These are phyloP conservation scores for Dacryopinax primogenitus DNA, from an alignment of 768 basidiomycete species.

Conservation along the genomic window DNA sequence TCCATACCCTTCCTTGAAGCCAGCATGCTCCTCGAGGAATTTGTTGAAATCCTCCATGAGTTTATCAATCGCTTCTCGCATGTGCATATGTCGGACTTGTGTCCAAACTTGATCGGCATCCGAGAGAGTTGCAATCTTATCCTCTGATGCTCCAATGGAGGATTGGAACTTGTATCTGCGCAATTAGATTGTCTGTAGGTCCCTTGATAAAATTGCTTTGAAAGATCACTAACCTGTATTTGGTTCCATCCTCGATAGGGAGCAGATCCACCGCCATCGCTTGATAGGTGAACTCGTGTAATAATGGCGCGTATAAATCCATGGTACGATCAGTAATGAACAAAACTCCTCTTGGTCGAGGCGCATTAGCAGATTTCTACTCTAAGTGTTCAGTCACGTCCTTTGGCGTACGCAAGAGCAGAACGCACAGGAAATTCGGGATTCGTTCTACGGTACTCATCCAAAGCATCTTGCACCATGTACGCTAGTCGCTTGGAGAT, in stretches of 20 bases:
- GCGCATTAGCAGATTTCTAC: constrained; percentile 30
- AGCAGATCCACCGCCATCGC: constrained; percentile 96
- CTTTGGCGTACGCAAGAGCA: background rate
- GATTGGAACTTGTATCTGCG: constrained; percentile 86
- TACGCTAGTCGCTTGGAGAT: constrained; percentile 70
- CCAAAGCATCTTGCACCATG: constrained; percentile 69
- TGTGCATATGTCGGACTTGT: constrained; percentile 89
- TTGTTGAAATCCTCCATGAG: constrained; percentile 92
- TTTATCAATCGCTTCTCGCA: constrained; percentile 96
- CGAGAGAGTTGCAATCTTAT: constrained; percentile 72
- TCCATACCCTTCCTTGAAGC: constrained; percentile 62
- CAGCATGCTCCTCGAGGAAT: constrained; percentile 87
- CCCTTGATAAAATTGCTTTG: too few relatives aligned
- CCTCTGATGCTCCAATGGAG: constrained; percentile 70
- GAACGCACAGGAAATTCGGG: constrained; percentile 74
- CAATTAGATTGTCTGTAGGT: background rate
- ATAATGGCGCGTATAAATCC: constrained; percentile 78
- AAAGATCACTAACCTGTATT: constrained; percentile 81
- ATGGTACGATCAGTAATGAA: constrained; percentile 94
- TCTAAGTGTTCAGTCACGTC: constrained; percentile 10
- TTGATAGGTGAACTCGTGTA: constrained; percentile 98
- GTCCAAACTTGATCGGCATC: constrained; percentile 87
- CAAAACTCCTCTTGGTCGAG: constrained; percentile 61
- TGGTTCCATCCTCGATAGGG: constrained; percentile 70
- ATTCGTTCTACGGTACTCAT: constrained; percentile 76